Conservation (phyloP, 768 basidiomycete species). For the Porpolomopsis calyptriformis region DNA sequence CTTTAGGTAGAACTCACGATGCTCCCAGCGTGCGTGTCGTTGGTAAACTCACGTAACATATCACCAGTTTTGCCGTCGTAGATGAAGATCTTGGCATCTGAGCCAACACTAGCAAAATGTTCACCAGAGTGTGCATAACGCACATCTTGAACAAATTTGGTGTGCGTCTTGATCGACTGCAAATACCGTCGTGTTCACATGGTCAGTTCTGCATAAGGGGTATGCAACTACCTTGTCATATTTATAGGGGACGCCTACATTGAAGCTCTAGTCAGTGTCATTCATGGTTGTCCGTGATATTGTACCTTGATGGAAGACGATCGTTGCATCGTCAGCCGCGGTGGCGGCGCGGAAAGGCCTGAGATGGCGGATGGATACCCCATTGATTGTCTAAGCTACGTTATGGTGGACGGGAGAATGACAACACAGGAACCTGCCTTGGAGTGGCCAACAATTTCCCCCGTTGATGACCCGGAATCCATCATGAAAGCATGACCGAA, state of each 20-base stretch:
- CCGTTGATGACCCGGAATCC: constrained; percentile 74
- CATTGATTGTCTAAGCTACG: constrained; percentile 57
- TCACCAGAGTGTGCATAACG: constrained; percentile 74
- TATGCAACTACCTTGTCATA: constrained; percentile 54
- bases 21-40: constrained; percentile 61
- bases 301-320: constrained; percentile 73
- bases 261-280: background rate
- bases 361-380: constrained; percentile 79
- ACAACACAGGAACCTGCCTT: constrained; percentile 41
- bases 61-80: constrained; percentile 90
- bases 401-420: background rate
- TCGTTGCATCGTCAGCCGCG: constrained; percentile 70
- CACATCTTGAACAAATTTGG: constrained; percentile 87
- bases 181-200: background rate
- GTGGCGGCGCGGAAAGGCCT: constrained; percentile 88
- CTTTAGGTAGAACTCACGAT: constrained; percentile 39
- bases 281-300: constrained; percentile 7
- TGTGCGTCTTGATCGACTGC: constrained; percentile 78
- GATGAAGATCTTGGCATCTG: constrained; percentile 77
- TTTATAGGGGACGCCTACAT: constrained; percentile 72
- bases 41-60: constrained; percentile 54
- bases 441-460: constrained; percentile 82
- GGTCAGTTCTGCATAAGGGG: background rate
- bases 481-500: constrained; percentile 79
- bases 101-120: constrained; percentile 79